Evolutionary conservation across 2,329 filamentous ascomycete genomes (phyloP).

Genomic region (Mycosphaerella sp.): DNA sequence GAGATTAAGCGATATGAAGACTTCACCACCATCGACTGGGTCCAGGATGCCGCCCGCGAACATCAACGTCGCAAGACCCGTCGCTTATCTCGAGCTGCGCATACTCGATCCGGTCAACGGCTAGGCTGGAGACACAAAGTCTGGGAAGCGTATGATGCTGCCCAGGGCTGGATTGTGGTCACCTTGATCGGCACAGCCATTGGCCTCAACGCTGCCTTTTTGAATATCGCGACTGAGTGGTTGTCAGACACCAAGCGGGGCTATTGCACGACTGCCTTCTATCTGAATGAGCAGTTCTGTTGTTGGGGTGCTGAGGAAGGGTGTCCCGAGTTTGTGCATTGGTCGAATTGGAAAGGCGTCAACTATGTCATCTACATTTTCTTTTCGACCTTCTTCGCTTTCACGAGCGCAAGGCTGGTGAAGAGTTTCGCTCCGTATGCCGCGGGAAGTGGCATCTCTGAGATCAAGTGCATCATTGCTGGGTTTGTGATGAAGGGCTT

Average conservation of each 20-base stretch:
- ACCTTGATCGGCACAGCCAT: conserved; percentile 90
- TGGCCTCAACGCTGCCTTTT: conserved; percentile 81
- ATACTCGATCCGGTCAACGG: conserved; percentile 62
- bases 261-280: conserved; percentile 93
- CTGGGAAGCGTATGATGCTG: conserved; percentile 85
- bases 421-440: conserved; percentile 92
- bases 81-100: conserved; percentile 63
- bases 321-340: conserved; percentile 81
- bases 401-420: conserved; percentile 74
- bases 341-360: conserved; percentile 68
- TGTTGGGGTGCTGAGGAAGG: conserved; percentile 94
- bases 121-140: conserved; percentile 75
- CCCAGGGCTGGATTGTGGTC: conserved; percentile 96
- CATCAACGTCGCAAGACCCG: conserved; percentile 72
- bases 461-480: conserved; percentile 99
- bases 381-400: conserved; percentile 71
- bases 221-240: conserved; percentile 98
- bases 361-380: conserved; percentile 87
- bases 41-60: conserved; percentile 91
- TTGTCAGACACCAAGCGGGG: conserved; percentile 90
- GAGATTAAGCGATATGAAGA: conserved; percentile 98
- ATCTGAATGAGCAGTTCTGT: conserved; percentile 95
- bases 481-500: conserved; percentile 99
- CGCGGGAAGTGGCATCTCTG: conserved; percentile 91
- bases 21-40: conserved; percentile 98